Evolutionary conservation across 768 basidiomycete genomes (phyloP).

Genomic region (Steccherinum ochraceum): DNA sequence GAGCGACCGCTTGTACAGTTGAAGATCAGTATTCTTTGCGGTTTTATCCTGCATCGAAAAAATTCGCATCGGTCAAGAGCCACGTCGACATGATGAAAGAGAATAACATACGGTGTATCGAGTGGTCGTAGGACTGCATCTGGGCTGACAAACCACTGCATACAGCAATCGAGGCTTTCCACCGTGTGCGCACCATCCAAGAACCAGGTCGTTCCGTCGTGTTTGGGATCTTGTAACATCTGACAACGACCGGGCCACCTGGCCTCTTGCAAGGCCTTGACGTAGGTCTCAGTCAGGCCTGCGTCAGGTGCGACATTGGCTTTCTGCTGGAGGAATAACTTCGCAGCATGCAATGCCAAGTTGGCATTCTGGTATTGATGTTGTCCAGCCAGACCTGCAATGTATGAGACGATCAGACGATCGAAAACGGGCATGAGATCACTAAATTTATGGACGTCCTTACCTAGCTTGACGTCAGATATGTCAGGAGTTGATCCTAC

Average conservation of each 20-base stretch:
- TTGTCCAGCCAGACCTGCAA: conserved; percentile 69
- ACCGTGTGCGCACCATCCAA: conserved; percentile 94
- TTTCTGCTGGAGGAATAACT: conserved; percentile 47
- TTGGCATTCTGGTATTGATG: conserved; percentile 89
- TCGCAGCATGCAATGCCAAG: conserved; percentile 72
- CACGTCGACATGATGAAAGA: not conserved
- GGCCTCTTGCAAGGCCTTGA: conserved; percentile 58
- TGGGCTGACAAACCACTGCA: conserved; percentile 80
- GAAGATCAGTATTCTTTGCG: conserved; percentile 70
- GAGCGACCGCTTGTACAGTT: conserved; percentile 93
- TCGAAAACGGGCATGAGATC: too few species aligned
- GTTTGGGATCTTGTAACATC: conserved; percentile 55
- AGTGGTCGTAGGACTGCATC: conserved; percentile 38
- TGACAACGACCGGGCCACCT: conserved; percentile 97
- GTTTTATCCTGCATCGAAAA: conserved; percentile 20
- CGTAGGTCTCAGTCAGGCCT: conserved; percentile 45
- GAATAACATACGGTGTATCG: conserved; percentile 6
- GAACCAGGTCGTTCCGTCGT: conserved; percentile 66
- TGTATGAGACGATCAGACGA: not conserved
- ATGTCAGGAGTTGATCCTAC: conserved; percentile 48
- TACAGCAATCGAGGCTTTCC: conserved; percentile 83
- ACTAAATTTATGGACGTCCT: conserved; percentile 4
- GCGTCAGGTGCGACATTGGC: conserved; percentile 21
- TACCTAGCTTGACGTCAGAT: conserved; percentile 56
- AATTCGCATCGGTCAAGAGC: not conserved